These are phyloP conservation scores for Plasmodium knowlesi DNA, from an alignment of 169 alveolate species.

Conservation along the genomic window DNA sequence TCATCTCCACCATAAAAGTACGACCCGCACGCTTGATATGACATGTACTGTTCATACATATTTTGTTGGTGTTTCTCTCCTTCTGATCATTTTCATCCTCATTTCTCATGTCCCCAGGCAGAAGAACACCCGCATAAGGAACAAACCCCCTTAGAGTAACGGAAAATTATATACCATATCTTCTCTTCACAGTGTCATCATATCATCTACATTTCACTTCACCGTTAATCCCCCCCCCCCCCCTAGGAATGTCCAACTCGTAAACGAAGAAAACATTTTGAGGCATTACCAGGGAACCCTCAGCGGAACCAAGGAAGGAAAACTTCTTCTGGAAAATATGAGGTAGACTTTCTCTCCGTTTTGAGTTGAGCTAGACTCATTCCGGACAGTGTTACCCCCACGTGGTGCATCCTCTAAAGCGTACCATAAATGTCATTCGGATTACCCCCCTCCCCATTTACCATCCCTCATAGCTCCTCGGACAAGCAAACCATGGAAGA, in stretches of 20 bases:
- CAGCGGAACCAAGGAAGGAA: conserved; percentile 36
- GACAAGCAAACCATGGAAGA: conserved; percentile 53
- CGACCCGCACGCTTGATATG: neutral
- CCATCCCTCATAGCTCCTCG: neutral
- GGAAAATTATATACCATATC: neutral
- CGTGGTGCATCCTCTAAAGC: neutral
- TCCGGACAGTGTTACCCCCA: neutral
- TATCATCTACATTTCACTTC: neutral
- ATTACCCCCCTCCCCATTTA: neutral
- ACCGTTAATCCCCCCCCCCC: too few species aligned
- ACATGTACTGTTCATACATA: too few species aligned
- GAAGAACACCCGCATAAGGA: neutral
- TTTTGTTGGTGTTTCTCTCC: neutral
- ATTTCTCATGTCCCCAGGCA: conserved; percentile 5
- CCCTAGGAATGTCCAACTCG: neutral
- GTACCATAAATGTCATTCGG: neutral
- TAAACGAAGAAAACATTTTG: conserved; percentile 45
- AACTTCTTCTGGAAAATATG: conserved; percentile 16
- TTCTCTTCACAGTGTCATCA: neutral
- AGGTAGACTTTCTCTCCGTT: neutral
- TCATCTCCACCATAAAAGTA: conserved; percentile 30
- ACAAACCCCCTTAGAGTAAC: neutral
- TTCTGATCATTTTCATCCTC: neutral
- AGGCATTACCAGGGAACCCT: conserved; percentile 9
- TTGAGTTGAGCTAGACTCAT: neutral